These are phyloP conservation scores for Russula compacta DNA, from an alignment of 768 basidiomycete genomes.

Conservation along the genomic window DNA sequence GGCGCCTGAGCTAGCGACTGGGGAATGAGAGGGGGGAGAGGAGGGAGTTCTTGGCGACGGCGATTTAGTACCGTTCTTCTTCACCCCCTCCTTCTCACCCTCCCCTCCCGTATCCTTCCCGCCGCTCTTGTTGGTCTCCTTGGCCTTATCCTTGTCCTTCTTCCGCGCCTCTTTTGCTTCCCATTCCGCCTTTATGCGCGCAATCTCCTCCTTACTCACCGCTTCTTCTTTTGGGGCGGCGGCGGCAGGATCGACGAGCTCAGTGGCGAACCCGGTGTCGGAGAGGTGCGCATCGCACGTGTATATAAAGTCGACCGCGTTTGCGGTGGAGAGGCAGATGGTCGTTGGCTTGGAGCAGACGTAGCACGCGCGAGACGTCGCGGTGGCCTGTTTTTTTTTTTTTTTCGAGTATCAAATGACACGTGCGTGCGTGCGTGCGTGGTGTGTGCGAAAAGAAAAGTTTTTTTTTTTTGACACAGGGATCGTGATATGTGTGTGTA, in stretches of 20 bases:
- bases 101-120: conserved; percentile 30
- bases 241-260: conserved; percentile 30
- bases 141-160: conserved; percentile 35
- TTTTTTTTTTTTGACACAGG: not conserved
- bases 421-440: too few species aligned
- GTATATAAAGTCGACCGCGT: conserved; percentile 81
- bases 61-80: conserved; percentile 26
- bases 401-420: too few species aligned
- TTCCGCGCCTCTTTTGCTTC: conserved; percentile 62
- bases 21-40: conserved; percentile 18
- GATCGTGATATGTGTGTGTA: not conserved
- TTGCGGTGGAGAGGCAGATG: conserved; percentile 76
- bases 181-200: conserved; percentile 71
- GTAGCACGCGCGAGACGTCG: conserved; percentile 69
- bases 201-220: conserved; percentile 61
- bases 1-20: conserved; percentile 10
- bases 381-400: conserved; percentile 47
- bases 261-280: conserved; percentile 67
- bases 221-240: conserved; percentile 32
- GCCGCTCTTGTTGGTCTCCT: conserved; percentile 20
- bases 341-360: conserved; percentile 73
- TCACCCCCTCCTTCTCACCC: conserved; percentile 31
- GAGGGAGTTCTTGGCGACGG: conserved; percentile 28
- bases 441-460: too few species aligned
- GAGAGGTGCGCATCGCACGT: conserved; percentile 72